A percentile compares a stretch with the other conserved stretches of the same genome.
Conservation (phyloP, 1,284 basidiomycete species). For the Thelephora terrestris region DNA sequence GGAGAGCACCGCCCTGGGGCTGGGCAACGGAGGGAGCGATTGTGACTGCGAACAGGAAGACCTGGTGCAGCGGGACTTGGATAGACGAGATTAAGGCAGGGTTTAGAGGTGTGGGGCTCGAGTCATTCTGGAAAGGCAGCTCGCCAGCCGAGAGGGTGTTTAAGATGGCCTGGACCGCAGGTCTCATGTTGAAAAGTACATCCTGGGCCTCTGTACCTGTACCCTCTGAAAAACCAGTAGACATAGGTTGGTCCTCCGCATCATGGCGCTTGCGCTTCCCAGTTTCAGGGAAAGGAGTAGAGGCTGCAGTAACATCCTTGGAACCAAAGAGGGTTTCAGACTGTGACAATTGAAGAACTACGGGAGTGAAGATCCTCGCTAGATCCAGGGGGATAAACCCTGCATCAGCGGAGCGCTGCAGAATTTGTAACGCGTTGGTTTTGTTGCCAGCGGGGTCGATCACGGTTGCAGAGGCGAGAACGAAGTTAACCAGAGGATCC, state of each 20-base stretch:
- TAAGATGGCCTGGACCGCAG: slow-evolving; percentile 45
- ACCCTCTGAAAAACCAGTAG: slow-evolving; percentile 20
- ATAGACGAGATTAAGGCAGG: slow-evolving; percentile 51
- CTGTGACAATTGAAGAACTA: slow-evolving; percentile 49
- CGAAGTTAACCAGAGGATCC: slow-evolving; percentile 42
- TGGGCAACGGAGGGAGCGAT: slow-evolving; percentile 43
- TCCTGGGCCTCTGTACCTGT: not conserved
- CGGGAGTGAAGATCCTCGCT: slow-evolving; percentile 45
- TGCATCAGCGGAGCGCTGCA: slow-evolving; percentile 37
- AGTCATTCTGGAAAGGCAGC: slow-evolving; percentile 11
- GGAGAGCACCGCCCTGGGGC: slow-evolving; percentile 41
- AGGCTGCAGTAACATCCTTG: slow-evolving; percentile 48
- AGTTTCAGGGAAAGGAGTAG: slow-evolving; percentile 46
- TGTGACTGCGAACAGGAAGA: slow-evolving; percentile 66
- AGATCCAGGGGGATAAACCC: slow-evolving; percentile 39
- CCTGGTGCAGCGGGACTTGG: slow-evolving; percentile 56
- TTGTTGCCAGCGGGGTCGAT: slow-evolving; percentile 36
- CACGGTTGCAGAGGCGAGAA: slow-evolving; percentile 32
- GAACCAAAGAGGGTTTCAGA: slow-evolving; percentile 54
- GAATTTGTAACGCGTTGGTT: slow-evolving; percentile 41
- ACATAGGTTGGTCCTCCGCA: slow-evolving; percentile 30
- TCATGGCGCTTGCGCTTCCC: slow-evolving; percentile 62
- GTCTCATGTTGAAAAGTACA: slow-evolving; percentile 29
- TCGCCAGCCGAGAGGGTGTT: slow-evolving; percentile 29
- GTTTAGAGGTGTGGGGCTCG: slow-evolving; percentile 33